Conservation (phyloP, 1,284 basidiomycete genomes). For the Cutaneotrichosporon sp. region DNA sequence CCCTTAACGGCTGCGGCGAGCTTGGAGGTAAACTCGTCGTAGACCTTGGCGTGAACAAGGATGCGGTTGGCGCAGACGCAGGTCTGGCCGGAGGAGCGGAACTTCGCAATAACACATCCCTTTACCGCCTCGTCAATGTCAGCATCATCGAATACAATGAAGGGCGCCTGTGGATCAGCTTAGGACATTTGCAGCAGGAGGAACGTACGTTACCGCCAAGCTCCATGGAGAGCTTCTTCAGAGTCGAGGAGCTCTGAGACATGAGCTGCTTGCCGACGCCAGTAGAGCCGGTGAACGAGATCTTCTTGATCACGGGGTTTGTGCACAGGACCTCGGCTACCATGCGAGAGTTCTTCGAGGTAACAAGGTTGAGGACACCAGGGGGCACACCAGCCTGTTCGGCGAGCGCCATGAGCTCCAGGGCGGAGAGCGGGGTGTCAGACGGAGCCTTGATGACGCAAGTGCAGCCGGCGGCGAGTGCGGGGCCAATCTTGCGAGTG, state of each 20-base stretch:
- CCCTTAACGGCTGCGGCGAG: slow-evolving; percentile 58
- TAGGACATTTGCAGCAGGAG: too few relatives aligned
- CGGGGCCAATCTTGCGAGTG: slow-evolving; percentile 54
- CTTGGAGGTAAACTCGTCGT: slow-evolving; percentile 44
- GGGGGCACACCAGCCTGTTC: slow-evolving; percentile 87
- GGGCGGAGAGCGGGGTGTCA: slow-evolving; percentile 86
- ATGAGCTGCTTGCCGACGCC: slow-evolving; percentile 86
- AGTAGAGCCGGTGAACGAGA: slow-evolving; percentile 90
- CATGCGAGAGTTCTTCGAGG: slow-evolving; percentile 45
- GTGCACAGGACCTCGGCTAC: slow-evolving; percentile 33
- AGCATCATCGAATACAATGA: slow-evolving; percentile 85
- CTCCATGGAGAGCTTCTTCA: slow-evolving; percentile 89
- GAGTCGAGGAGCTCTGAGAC: slow-evolving; percentile 70
- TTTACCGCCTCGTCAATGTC: slow-evolving; percentile 88
- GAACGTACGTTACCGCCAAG: slow-evolving; percentile 48
- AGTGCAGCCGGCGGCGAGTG: slow-evolving; percentile 88
- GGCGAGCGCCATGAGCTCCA: slow-evolving; percentile 66
- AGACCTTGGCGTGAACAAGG: slow-evolving; percentile 45
- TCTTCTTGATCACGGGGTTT: slow-evolving; percentile 56
- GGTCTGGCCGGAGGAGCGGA: slow-evolving; percentile 90
- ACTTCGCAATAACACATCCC: slow-evolving; percentile 84
- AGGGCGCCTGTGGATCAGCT: too few relatives aligned
- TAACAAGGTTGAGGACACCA: slow-evolving; percentile 89
- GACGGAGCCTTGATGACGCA: slow-evolving; percentile 90
- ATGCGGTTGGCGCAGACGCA: slow-evolving; percentile 49